A percentile compares a stretch with the other conserved stretches of the same genome.
These are phyloP conservation scores for Pholiota microspora DNA, from an alignment of 768 basidiomycete genomes.

Conservation along the genomic window DNA sequence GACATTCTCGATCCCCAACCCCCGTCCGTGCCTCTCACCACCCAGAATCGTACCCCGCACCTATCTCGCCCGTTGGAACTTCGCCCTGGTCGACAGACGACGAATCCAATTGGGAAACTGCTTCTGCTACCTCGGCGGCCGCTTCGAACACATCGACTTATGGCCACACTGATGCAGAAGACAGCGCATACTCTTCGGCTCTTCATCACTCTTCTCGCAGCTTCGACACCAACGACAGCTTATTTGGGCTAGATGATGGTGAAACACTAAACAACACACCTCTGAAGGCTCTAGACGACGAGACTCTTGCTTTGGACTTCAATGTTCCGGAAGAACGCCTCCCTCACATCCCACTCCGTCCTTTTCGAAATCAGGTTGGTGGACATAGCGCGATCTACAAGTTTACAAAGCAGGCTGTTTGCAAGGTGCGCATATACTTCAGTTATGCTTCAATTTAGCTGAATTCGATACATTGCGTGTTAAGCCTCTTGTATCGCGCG, in stretches of 20 bases:
- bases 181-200: constrained; percentile 13
- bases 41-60: constrained; percentile 22
- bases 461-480: constrained; percentile 19
- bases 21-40: constrained; percentile 32
- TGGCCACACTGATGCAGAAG: constrained; percentile 17
- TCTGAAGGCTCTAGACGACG: constrained; percentile 24
- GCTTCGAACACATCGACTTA: constrained; percentile 53
- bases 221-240: background rate
- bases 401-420: constrained; percentile 95
- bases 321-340: constrained; percentile 57
- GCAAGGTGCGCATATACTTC: constrained; percentile 71
- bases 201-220: constrained; percentile 10
- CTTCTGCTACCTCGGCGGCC: constrained; percentile 58
- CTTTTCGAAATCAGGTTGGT: constrained; percentile 97
- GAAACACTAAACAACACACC: constrained; percentile 20
- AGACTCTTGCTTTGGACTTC: constrained; percentile 30
- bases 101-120: constrained; percentile 75
- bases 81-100: constrained; percentile 79
- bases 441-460: constrained; percentile 18
- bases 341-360: constrained; percentile 89
- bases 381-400: constrained; percentile 98
- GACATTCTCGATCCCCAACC: constrained; percentile 37
- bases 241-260: constrained; percentile 13
- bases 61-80: constrained; percentile 33
- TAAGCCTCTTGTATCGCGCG: constrained; percentile 93